Percentiles rank a stretch among this genome's conserved stretches.
phyloP scores from a whole-genome alignment of 2,329 filamentous ascomycete genomes.

The Xylariomycetidae sp. region DNA sequence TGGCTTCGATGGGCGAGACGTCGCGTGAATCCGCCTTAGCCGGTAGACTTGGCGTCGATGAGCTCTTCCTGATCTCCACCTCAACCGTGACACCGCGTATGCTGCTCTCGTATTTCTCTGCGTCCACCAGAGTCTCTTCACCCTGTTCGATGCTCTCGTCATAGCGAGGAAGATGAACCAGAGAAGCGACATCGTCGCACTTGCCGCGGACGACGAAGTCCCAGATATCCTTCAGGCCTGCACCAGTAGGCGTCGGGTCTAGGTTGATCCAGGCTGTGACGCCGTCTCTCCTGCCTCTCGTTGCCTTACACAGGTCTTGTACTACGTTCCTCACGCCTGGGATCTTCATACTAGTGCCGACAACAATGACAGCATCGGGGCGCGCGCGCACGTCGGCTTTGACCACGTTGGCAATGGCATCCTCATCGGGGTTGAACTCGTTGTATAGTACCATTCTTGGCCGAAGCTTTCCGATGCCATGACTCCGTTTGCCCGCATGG shows the following conservation, averaged over 20 bases:
- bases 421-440: slow-evolving; percentile 92
- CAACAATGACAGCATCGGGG: slow-evolving; percentile 89
- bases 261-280: slow-evolving; percentile 94
- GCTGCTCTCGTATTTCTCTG: slow-evolving; percentile 37
- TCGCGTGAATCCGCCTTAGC: slow-evolving; percentile 20
- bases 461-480: slow-evolving; percentile 83
- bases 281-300: slow-evolving; percentile 75
- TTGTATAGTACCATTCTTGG: slow-evolving; percentile 97
- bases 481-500: slow-evolving; percentile 78
- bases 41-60: slow-evolving; percentile 10
- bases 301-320: slow-evolving; percentile 81
- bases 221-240: slow-evolving; percentile 88
- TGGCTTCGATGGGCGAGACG: slow-evolving; percentile 23
- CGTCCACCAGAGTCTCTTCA: slow-evolving; percentile 38
- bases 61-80: slow-evolving; percentile 34
- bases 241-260: slow-evolving; percentile 73
- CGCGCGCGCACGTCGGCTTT: slow-evolving; percentile 76
- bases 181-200: slow-evolving; percentile 78
- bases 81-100: slow-evolving; percentile 33
- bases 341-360: slow-evolving; percentile 92
- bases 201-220: slow-evolving; percentile 83
- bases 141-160: slow-evolving; percentile 47
- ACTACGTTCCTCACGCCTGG: slow-evolving; percentile 86
- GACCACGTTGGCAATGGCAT: slow-evolving; percentile 89
- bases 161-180: slow-evolving; percentile 59